A percentile compares a stretch with the other conserved stretches of the same genome.
Evolutionary conservation across 208 protist genomes (phyloP).

Genomic region (Trypanosoma vivax): DNA sequence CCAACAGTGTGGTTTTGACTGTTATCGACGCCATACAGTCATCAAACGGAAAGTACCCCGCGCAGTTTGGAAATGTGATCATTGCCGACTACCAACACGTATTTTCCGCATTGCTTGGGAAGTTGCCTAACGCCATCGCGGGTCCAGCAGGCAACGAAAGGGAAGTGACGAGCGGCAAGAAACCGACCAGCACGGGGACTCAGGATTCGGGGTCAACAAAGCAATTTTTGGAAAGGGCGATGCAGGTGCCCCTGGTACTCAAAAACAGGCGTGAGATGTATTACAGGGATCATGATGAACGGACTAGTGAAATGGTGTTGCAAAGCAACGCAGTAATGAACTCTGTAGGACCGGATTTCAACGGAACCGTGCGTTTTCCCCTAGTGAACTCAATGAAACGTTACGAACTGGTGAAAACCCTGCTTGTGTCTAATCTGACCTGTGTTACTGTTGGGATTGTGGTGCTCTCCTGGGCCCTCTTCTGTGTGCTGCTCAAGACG

Average conservation of each 20-base stretch:
- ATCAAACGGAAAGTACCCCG: too few relatives aligned
- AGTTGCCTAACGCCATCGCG: too few relatives aligned
- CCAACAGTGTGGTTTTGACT: too few relatives aligned
- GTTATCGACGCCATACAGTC: too few relatives aligned
- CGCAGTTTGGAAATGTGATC: too few relatives aligned
- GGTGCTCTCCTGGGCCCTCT: constrained; percentile 82
- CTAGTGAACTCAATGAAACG: constrained; percentile 35
- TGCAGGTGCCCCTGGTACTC: constrained; percentile 58
- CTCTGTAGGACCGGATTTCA: constrained; percentile 37
- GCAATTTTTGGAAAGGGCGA: constrained; percentile 57
- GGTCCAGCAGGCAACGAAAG: too few relatives aligned
- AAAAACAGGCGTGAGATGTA: constrained; percentile 73
- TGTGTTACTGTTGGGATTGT: constrained; percentile 75
- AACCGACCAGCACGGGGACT: too few relatives aligned
- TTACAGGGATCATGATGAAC: constrained; percentile 25
- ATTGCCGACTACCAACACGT: too few relatives aligned
- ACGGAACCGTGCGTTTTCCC: constrained; percentile 50
- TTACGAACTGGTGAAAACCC: constrained; percentile 67
- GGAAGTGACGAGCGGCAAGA: too few relatives aligned
- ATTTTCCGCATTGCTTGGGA: too few relatives aligned
- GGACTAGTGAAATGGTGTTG: constrained; percentile 42
- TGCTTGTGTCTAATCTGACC: constrained; percentile 85
- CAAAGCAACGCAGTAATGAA: constrained; percentile 48
- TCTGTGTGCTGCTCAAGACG: constrained; percentile 89
- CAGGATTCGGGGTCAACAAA: too few relatives aligned